phyloP scores from a whole-genome alignment of 495 filamentous ascomycete genomes.

The Collariella sp. region DNA sequence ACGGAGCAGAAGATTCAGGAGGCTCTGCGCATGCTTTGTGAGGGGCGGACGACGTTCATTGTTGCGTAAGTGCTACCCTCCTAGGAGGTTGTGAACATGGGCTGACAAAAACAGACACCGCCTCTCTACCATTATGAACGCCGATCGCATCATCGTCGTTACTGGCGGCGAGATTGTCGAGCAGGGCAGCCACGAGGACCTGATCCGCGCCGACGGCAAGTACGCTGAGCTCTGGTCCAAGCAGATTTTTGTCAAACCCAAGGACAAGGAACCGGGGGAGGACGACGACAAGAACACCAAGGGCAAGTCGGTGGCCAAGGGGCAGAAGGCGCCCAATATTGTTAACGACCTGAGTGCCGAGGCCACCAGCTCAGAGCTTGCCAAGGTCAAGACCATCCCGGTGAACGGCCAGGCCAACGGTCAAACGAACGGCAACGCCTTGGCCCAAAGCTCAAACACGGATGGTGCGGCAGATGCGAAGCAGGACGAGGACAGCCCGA shows the following conservation, averaged over 20 bases:
- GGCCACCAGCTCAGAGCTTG: conserved; percentile 27
- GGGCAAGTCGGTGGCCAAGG: conserved; percentile 18
- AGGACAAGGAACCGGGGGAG: conserved; percentile 29
- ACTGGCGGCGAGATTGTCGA: conserved; percentile 57
- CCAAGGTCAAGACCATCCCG: conserved; percentile 25
- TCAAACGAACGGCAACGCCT: conserved; percentile 3
- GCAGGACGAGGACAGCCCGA: conserved; percentile 19
- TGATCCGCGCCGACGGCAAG: conserved; percentile 48
- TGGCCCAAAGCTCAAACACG: background rate
- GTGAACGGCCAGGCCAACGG: conserved; percentile 3
- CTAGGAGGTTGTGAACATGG: background rate
- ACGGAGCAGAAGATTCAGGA: conserved; percentile 66
- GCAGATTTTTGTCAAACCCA: conserved; percentile 46
- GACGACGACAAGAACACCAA: conserved; percentile 7
- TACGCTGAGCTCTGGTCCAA: conserved; percentile 58
- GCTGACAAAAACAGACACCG: conserved; percentile 40
- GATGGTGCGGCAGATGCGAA: conserved; percentile 4
- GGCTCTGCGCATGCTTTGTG: conserved; percentile 49
- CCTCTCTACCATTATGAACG: conserved; percentile 62
- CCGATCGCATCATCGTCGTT: conserved; percentile 58
- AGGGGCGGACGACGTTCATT: conserved; percentile 53
- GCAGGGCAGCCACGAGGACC: conserved; percentile 53
- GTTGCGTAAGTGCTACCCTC: conserved; percentile 44
- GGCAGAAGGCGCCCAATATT: conserved; percentile 25
- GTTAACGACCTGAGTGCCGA: conserved; percentile 35